Conservation (phyloP, 2,329 filamentous ascomycete species). For the Trichoderma sp. region DNA sequence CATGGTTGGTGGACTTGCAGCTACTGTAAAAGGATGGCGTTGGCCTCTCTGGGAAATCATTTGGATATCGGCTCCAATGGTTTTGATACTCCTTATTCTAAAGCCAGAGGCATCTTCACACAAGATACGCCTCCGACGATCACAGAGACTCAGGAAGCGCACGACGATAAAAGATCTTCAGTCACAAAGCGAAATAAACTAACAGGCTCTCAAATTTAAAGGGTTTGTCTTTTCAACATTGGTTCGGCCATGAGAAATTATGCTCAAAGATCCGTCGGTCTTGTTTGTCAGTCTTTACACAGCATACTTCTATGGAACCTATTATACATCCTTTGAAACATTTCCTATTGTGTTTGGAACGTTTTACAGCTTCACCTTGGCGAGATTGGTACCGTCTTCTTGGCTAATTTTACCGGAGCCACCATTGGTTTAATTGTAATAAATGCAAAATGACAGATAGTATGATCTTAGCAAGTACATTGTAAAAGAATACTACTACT, state of each 20-base stretch:
- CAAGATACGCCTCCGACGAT: not conserved
- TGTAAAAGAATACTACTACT: too few species aligned
- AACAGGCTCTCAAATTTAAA: constrained; percentile 20
- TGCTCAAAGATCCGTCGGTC: constrained; percentile 39
- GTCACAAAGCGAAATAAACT: not conserved
- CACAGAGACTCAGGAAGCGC: not conserved
- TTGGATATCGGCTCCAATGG: not conserved
- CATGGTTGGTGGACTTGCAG: not conserved
- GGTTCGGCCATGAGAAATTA: constrained; percentile 36
- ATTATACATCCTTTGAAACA: not conserved
- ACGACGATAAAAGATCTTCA: not conserved
- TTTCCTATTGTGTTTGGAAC: not conserved
- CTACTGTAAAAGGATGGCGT: not conserved
- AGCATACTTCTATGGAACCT: constrained; percentile 45
- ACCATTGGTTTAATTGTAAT: too few species aligned
- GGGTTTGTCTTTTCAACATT: constrained; percentile 30
- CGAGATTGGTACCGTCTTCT: not conserved
- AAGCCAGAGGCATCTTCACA: not conserved
- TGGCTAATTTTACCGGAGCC: not conserved
- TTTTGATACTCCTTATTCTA: not conserved
- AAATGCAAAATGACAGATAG: too few species aligned
- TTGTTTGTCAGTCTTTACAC: constrained; percentile 42
- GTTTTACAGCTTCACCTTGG: not conserved
- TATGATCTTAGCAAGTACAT: too few species aligned
- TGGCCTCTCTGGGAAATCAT: not conserved